phyloP scores from a whole-genome alignment of 225 moss, liverwort and hornwort species.

The Marchantia polymorpha region DNA sequence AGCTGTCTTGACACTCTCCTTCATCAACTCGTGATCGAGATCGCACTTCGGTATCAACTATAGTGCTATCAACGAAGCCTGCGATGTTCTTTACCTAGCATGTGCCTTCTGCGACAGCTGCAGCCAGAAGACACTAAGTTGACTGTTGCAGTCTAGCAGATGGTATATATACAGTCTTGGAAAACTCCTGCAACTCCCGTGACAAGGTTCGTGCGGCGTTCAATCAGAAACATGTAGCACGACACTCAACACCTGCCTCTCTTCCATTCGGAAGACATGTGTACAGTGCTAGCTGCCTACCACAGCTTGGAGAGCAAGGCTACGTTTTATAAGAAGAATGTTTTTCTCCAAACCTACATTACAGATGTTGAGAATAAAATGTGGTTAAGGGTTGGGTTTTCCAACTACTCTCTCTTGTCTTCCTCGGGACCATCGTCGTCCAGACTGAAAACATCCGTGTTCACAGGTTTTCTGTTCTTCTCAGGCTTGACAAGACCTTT shows the following conservation, averaged over 20 bases:
- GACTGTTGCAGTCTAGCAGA: constrained; percentile 7
- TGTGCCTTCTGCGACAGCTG: constrained; percentile 10
- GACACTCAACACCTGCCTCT: constrained; percentile 12
- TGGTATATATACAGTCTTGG: constrained; percentile 21
- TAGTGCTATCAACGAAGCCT: constrained; percentile 6
- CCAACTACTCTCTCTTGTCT: constrained; percentile 88
- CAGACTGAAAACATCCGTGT: constrained; percentile 91
- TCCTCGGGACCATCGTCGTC: constrained; percentile 83
- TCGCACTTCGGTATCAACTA: background rate
- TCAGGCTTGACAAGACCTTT: constrained; percentile 71
- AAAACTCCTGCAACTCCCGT: background rate
- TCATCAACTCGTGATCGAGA: constrained; percentile 6
- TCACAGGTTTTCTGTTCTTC: constrained; percentile 72
- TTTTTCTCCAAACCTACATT: constrained; percentile 10
- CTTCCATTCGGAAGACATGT: constrained; percentile 13
- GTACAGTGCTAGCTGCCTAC: constrained; percentile 16
- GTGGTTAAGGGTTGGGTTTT: background rate
- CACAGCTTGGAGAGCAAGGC: constrained; percentile 12
- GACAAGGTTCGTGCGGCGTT: constrained; percentile 2
- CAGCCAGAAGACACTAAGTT: constrained; percentile 9
- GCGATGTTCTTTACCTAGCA: constrained; percentile 18
- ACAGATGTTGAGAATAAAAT: constrained; percentile 7
- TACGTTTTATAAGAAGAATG: background rate
- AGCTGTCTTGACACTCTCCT: no score
- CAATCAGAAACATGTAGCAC: constrained; percentile 5